Evolutionary conservation across 495 filamentous ascomycete species (phyloP), one percentile per base, ranked within the genome.

Genomic region (Penicillium riverlandense): DNA sequence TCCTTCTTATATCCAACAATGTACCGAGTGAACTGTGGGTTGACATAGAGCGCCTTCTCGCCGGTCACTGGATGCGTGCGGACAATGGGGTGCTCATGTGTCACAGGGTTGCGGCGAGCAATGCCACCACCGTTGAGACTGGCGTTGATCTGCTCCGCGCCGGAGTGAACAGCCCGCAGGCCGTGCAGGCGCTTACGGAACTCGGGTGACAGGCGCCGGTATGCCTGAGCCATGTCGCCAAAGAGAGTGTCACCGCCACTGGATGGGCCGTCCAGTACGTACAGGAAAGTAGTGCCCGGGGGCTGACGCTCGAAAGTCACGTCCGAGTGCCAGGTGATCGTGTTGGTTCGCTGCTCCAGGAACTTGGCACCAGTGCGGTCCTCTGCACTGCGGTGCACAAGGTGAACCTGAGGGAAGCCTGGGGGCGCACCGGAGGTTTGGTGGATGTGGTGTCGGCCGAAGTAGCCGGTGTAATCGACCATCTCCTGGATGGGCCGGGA

Each of bases 41-140:
- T 95, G 36, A 96, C 81, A 51, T 79, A 95, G 8, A 95, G 64
- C 0, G 88, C 86, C 65, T 94, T 95, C 70, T 94, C 86, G 9
- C 90, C 61, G 5, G 57, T 61, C 14, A 72, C 71, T 0, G 79
- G 79, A 54, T 85, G 82, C 5, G 74, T 81, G 7, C 81, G 61
- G 6, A 85, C 78, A 48, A 84, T 55, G 0, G 80, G 80, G 52
- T 83, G 80, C 32, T 75, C 76, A 6, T 65, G 67, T 5, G 59
- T 66, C 14, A 81, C 66, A 1, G 76, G 75, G 29, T 78, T 70
- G n/a, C 78, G 68, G 29, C 75, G 65, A 12, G 74, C 70, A 48
- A 77, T 66, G 11, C 74, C 72, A 4, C 72, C 76, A 10, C 67
- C 65, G 34, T 66, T 67, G 41, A 66, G 42, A 43, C 72, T 72